Percentiles rank a stretch among this genome's conserved stretches.
Evolutionary conservation across 768 basidiomycete species (phyloP).

Genomic region (Boletus sp.): DNA sequence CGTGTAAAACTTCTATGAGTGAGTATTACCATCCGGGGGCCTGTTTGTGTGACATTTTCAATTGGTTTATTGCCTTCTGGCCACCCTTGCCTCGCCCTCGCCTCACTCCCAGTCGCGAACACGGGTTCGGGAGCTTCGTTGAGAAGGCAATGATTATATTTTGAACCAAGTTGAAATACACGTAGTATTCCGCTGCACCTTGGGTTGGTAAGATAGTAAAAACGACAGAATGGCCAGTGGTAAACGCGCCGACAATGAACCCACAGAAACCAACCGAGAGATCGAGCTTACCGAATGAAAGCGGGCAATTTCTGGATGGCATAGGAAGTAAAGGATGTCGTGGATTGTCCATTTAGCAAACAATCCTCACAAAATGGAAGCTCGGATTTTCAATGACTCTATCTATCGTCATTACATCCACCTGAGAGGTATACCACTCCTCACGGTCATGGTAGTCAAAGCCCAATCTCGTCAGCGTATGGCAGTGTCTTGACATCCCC

Average conservation of each 20-base stretch:
- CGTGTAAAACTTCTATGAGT: slow-evolving; percentile 16
- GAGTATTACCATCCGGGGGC: too few species aligned
- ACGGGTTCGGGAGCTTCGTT: too few species aligned
- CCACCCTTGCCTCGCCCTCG: too few species aligned
- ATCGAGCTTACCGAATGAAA: not conserved
- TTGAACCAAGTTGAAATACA: too few species aligned
- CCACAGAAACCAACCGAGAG: too few species aligned
- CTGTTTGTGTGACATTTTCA: too few species aligned
- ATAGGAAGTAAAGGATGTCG: not conserved
- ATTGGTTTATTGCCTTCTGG: too few species aligned
- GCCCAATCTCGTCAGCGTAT: slow-evolving; percentile 78
- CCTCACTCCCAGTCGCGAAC: too few species aligned
- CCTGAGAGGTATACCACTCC: slow-evolving; percentile 11
- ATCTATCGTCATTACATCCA: slow-evolving; percentile 19
- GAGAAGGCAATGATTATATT: too few species aligned
- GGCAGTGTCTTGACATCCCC: slow-evolving; percentile 78
- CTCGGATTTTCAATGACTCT: slow-evolving; percentile 9
- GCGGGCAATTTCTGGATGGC: not conserved
- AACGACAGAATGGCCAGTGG: not conserved
- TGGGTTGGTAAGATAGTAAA: too few species aligned
- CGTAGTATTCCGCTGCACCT: too few species aligned
- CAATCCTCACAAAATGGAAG: not conserved
- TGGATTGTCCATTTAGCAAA: not conserved
- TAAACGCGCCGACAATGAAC: too few species aligned
- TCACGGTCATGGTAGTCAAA: slow-evolving; percentile 39